These are phyloP conservation scores for Tuber umbilicatum DNA, from an alignment of 495 filamentous ascomycete species.

Conservation along the genomic window DNA sequence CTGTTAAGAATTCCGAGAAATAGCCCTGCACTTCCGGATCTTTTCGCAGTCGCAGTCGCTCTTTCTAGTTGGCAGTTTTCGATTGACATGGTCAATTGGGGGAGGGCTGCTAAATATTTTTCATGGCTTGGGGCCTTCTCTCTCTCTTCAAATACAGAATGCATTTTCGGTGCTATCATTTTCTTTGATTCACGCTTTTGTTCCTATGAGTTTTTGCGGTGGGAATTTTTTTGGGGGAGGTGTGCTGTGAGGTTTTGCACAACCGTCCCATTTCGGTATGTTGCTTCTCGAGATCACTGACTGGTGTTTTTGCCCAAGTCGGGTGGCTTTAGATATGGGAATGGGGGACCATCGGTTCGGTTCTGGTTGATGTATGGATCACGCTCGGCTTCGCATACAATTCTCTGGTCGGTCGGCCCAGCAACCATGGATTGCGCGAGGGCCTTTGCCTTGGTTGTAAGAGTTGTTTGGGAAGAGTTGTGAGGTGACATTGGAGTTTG, in stretches of 20 bases:
- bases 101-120: background rate
- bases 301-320: background rate
- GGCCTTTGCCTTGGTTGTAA: slow-evolving; percentile 9
- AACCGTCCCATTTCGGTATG: background rate
- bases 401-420: slow-evolving; percentile 29
- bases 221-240: background rate
- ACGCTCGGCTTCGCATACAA: slow-evolving; percentile 22
- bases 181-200: background rate
- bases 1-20: background rate
- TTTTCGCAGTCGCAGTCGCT: background rate
- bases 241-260: background rate
- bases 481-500: slow-evolving; percentile 1
- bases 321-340: background rate
- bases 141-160: background rate
- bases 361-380: slow-evolving; percentile 15
- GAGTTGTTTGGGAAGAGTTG: background rate
- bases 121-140: background rate
- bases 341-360: slow-evolving; percentile 27
- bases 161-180: background rate
- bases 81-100: background rate
- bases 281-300: background rate
- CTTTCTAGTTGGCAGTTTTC: background rate
- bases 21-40: background rate
- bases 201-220: background rate
- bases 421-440: slow-evolving; percentile 29